Evolutionary conservation across 2,329 filamentous ascomycete species (phyloP), one percentile per base, ranked within the genome.

Genomic region (Epichloe gansuensis): DNA sequence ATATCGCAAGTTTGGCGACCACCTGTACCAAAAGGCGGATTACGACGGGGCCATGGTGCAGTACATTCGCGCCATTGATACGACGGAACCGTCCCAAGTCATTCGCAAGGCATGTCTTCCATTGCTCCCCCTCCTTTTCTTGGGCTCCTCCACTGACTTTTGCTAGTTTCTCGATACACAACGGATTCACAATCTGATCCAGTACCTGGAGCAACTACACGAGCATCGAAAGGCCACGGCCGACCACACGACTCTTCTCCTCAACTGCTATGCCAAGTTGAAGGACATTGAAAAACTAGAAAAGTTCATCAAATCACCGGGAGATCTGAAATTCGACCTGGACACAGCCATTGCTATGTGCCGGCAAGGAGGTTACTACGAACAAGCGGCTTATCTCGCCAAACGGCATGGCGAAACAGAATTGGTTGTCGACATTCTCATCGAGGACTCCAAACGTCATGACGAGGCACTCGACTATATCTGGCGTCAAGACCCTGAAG

Each of bases 31-130:
- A 58, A 95, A 95, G 63, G 89, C 87, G 4, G 91, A 96, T 63
- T 98, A 91, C 63, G 93, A 98, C 63, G 93, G 88, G 6, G 91
- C 94, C n/a, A 98, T 98, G 94, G 86, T 94, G 61, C 93, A 97
- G 67, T 98, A 98, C 64, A 82, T 98, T 56, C 86, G 89, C 60
- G 91, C 94, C 0, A 96, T 98, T 55, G 91, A 96, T 64, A 93
- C 88, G 54, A 97, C 91, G 0, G 91, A 97, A 62, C 91, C 91
- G 6, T 96, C 91, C 2, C 91, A 96, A 63, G 89, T 97, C 46
- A 96, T 97, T 62, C 81, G 91, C 61, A 96, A 95, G 73, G 86
- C 87, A 63, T 50, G 61, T 17, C 9, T 12, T 17, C 21, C 13
- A 0, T 21, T 15, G 12, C 28, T n/a, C 2, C 1, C 6, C 3